Evolutionary conservation across 306 rosid species (phyloP).

Genomic region (Malus domestica): DNA sequence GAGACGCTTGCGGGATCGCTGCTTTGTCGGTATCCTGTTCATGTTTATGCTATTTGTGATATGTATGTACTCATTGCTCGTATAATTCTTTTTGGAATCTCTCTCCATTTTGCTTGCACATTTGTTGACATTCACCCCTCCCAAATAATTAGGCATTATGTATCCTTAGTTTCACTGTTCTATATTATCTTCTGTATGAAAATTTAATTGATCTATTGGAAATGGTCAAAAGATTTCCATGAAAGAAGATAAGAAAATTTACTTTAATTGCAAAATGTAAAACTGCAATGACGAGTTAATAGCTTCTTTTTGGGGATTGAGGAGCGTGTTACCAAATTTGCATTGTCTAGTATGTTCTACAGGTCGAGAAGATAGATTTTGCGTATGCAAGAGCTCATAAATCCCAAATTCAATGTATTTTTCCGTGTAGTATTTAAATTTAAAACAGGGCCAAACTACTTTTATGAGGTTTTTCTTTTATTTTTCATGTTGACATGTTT

Average conservation of each 20-base stretch:
- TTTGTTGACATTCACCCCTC: background rate
- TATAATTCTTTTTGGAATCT: background rate
- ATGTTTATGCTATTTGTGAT: conserved; percentile 70
- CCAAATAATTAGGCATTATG: background rate
- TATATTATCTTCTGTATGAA: background rate
- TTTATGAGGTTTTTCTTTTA: background rate
- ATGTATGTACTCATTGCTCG: conserved; percentile 44
- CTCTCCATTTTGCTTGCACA: background rate
- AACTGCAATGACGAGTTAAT: background rate
- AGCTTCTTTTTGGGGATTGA: too few relatives aligned
- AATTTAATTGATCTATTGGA: background rate
- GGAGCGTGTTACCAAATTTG: background rate
- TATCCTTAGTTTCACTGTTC: background rate
- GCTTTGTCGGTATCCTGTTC: conserved; percentile 54
- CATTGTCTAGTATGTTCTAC: background rate
- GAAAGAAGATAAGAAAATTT: background rate
- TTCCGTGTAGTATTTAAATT: too few relatives aligned
- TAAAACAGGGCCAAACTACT: too few relatives aligned
- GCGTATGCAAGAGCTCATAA: too few relatives aligned
- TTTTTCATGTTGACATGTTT: background rate
- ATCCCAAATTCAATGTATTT: too few relatives aligned
- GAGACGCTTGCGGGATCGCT: conserved; percentile 71
- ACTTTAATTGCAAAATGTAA: background rate
- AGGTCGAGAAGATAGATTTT: background rate
- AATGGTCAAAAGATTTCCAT: background rate